Evolutionary conservation across 495 filamentous ascomycete genomes (phyloP), one percentile per base, ranked within the genome.

Genomic region (Hypomontagnella submonticulosa): DNA sequence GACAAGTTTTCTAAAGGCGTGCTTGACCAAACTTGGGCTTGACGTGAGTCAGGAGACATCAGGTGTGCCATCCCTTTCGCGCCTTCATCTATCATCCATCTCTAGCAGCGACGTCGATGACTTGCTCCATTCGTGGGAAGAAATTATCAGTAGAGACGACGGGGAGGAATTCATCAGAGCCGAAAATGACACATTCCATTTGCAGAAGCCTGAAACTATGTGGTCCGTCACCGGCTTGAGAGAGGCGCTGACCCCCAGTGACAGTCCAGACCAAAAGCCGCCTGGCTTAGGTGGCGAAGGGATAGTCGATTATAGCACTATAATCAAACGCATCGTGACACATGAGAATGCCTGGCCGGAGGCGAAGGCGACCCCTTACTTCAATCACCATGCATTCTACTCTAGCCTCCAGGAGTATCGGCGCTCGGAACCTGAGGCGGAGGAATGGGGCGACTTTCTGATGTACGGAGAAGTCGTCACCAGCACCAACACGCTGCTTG

Each of bases 401-500:
- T 80, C 87, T 12, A 90, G 90, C 62, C 79, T 99, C 4, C 75
- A 77, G 1, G 75, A 88, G 15, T 96, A 92, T 70, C 84, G 71
- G 66, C 79, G n/a, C 73, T 84, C 52, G 80, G 82, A 62, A 66
- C 66, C 51, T 42, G 82, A 83, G 1, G 84, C 86, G 0, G 78
- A 83, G 2, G 75, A 82, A 23, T 97, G 96, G 80, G 96, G 96
- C 4, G 81, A 88, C 10, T 80, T 85, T 43, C 73, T 97, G 4
- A 78, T 99, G 54, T 98, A 98, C 74, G 94, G 91, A 33, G 92
- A 97, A 73, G 92, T 96, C 3, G 81, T 98, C 38, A 97, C 95
- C 12, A 96, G 92, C 75, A 99, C 95, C 16, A 96, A 92, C 74
- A 96, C 93, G 1, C 82, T 98, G n/a, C 79, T 99, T 0, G 95